Conservation (phyloP, 371 early-diverging fungal species). For the Zopfochytrium polystomum region DNA sequence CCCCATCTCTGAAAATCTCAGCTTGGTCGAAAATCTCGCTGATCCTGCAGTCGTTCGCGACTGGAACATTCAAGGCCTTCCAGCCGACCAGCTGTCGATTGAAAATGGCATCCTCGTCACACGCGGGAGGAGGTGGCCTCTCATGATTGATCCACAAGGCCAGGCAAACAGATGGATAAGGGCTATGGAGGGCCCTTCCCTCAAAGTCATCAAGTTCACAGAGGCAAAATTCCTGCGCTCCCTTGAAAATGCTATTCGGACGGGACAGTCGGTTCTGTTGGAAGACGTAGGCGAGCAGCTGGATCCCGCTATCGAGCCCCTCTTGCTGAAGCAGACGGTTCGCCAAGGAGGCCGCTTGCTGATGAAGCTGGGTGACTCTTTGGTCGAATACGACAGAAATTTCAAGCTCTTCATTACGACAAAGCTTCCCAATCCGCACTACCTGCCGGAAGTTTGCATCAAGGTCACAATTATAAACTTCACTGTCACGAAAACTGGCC, state of each 20-base stretch:
- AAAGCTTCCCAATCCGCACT: constrained; percentile 50
- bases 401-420: constrained; percentile 50
- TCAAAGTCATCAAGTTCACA: constrained; percentile 42
- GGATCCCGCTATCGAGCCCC: constrained; percentile 46
- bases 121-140: constrained; percentile 46
- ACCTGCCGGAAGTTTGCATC: constrained; percentile 52
- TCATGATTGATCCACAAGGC: constrained; percentile 55
- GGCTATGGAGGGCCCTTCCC: constrained; percentile 38
- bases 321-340: constrained; percentile 43
- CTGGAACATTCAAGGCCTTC: constrained; percentile 51
- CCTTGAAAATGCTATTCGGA: constrained; percentile 45
- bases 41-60: constrained; percentile 46
- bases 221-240: constrained; percentile 45
- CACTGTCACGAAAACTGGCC: constrained; percentile 47
- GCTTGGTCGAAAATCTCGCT: constrained; percentile 34
- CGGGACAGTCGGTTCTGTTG: constrained; percentile 43
- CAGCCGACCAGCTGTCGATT: constrained; percentile 42
- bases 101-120: constrained; percentile 50
- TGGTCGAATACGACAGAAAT: constrained; percentile 48
- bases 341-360: constrained; percentile 43
- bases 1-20: constrained; percentile 41
- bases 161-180: constrained; percentile 53
- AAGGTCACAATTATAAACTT: constrained; percentile 54
- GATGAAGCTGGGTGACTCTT: constrained; percentile 47
- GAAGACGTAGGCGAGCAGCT: constrained; percentile 49